Evolutionary conservation across 2,329 filamentous ascomycete species (phyloP).

Genomic region (Nectriaceae sp.): DNA sequence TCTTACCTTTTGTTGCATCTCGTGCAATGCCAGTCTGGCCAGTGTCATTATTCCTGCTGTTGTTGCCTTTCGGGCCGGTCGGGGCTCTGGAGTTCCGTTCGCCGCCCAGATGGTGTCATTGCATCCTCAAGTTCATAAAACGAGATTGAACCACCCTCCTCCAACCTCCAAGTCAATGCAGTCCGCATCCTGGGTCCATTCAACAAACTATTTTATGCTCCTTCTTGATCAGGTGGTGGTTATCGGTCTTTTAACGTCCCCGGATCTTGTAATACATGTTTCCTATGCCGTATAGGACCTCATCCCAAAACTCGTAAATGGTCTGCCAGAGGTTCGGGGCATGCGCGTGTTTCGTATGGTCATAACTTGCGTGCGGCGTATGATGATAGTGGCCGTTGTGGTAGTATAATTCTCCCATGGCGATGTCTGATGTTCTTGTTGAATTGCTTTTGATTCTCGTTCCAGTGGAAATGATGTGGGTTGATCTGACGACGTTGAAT

Average conservation of each 20-base stretch:
- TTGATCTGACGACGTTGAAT: not conserved
- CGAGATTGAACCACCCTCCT: no score
- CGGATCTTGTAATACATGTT: slow-evolving; percentile 39
- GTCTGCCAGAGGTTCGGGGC: slow-evolving; percentile 28
- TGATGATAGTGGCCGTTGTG: slow-evolving; percentile 34
- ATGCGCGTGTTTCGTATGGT: not conserved
- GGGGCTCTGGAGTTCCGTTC: no score
- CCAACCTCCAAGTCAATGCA: no score
- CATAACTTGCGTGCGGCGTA: no score
- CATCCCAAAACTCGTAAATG: slow-evolving; percentile 41
- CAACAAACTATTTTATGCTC: no score
- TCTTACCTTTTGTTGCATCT: not conserved
- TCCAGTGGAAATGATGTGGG: not conserved
- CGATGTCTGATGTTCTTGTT: slow-evolving; percentile 1
- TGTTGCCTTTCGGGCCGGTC: no score
- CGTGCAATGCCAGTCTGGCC: no score
- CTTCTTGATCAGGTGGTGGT: no score
- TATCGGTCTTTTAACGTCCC: slow-evolving; percentile 30
- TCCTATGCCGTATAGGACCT: slow-evolving; percentile 40
- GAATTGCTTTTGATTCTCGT: slow-evolving; percentile 1
- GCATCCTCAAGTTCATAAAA: no score
- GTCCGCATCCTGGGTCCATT: no score
- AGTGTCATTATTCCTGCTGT: no score
- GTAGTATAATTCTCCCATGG: slow-evolving; percentile 32
- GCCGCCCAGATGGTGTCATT: no score